Evolutionary conservation across 2,329 filamentous ascomycete species (phyloP).

Genomic region (Fusarium sp.): DNA sequence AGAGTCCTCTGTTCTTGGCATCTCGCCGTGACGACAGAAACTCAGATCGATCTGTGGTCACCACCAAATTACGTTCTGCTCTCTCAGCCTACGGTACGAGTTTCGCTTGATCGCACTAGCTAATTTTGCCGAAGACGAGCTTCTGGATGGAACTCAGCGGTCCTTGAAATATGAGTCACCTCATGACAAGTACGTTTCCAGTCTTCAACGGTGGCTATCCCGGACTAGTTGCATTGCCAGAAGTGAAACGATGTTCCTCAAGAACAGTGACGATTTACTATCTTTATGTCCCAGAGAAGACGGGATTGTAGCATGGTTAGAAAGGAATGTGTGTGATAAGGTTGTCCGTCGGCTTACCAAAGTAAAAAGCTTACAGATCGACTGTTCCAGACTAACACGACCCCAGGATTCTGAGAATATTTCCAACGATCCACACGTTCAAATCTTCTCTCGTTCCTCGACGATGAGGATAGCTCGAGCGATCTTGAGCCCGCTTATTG

Average conservation of each 20-base stretch:
- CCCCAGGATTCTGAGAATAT: neutral
- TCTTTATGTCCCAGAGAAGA: neutral
- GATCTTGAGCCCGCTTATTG: neutral
- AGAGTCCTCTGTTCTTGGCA: no score
- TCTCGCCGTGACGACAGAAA: no score
- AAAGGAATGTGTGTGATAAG: neutral
- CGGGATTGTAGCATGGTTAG: neutral
- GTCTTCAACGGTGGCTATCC: no score
- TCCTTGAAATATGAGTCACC: no score
- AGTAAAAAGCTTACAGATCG: rapidly evolving
- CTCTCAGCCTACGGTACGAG: no score
- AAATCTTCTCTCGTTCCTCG: neutral
- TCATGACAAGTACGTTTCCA: no score
- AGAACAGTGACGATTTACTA: neutral
- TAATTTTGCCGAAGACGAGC: no score
- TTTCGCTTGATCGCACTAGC: no score
- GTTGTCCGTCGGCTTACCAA: neutral
- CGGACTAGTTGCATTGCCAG: rapidly evolving
- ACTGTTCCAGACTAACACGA: neutral
- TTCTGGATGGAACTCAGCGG: no score
- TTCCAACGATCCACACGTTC: neutral
- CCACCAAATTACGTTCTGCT: no score
- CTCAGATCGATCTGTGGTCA: no score
- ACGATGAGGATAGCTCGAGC: neutral
- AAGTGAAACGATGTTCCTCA: neutral